Percentiles rank a stretch among this genome's conserved stretches.
These are phyloP conservation scores for Huntiella bhutanensis DNA, from an alignment of 2,329 filamentous ascomycete species.

Conservation along the genomic window DNA sequence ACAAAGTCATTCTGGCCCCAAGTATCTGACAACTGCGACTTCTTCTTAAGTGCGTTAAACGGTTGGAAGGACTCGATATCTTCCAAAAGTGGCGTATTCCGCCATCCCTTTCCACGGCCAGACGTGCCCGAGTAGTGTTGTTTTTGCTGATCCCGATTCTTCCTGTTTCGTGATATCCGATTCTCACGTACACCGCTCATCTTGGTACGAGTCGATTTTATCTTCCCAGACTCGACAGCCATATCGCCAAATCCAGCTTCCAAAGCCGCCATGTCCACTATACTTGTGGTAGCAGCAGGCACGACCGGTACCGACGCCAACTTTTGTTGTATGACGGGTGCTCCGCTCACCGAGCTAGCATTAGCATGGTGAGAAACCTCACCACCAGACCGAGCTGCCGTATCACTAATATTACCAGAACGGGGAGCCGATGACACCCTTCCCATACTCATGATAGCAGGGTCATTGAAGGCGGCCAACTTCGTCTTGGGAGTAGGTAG, in stretches of 20 bases:
- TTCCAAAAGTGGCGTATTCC: conserved; percentile 40
- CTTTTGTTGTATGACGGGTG: background rate
- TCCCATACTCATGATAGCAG: conserved; percentile 57
- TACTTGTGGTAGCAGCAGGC: background rate
- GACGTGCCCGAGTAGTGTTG: background rate
- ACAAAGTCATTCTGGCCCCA: conserved; percentile 95
- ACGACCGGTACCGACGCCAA: too few species aligned
- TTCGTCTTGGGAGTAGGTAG: background rate
- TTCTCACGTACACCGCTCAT: background rate
- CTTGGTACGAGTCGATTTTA: background rate
- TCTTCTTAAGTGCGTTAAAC: conserved; percentile 39
- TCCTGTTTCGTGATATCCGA: conserved; percentile 4
- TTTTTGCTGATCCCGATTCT: conserved; percentile 5
- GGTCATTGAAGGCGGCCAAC: conserved; percentile 44
- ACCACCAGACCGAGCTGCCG: background rate
- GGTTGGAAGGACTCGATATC: conserved; percentile 41
- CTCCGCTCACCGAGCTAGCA: background rate
- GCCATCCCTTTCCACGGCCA: conserved; percentile 34
- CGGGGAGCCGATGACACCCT: conserved; percentile 3
- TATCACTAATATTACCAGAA: conserved; percentile 3
- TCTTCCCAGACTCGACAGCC: background rate
- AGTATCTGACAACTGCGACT: conserved; percentile 29
- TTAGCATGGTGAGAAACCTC: background rate
- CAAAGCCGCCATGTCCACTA: conserved; percentile 1
- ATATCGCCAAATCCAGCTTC: conserved; percentile 4